These are phyloP conservation scores for Lentinula boryana DNA, from an alignment of 768 basidiomycete species.

Conservation along the genomic window DNA sequence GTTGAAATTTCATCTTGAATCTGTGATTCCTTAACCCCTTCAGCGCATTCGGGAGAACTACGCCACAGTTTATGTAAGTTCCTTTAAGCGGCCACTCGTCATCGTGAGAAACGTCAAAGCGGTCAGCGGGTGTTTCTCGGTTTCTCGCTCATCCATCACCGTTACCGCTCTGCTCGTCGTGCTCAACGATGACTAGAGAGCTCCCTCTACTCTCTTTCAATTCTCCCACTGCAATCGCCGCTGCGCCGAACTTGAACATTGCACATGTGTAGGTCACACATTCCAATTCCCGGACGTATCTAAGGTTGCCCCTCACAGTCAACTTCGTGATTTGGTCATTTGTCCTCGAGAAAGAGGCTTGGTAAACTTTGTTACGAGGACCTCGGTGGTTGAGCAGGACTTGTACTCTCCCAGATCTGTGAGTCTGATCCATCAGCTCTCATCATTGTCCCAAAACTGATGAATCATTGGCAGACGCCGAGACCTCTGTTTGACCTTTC, in stretches of 20 bases:
- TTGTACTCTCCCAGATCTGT: constrained; percentile 41
- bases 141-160: constrained; percentile 3
- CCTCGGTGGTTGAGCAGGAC: constrained; percentile 58
- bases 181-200: constrained; percentile 39
- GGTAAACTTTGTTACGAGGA: constrained; percentile 53
- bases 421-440: constrained; percentile 17
- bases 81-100: neutral
- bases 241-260: constrained; percentile 41
- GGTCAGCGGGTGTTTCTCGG: neutral
- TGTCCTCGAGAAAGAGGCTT: constrained; percentile 64
- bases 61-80: neutral
- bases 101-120: neutral
- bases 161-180: neutral
- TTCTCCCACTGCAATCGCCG: constrained; percentile 33
- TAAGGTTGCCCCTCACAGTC: constrained; percentile 31
- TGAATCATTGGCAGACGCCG: constrained; percentile 29
- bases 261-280: constrained; percentile 52
- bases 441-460: constrained; percentile 11
- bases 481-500: constrained; percentile 45
- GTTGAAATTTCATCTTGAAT: no score
- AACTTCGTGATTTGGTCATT: constrained; percentile 73
- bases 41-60: neutral
- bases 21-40: neutral
- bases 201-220: constrained; percentile 37
- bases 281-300: constrained; percentile 2